Conservation (phyloP, 331 rosid species). For the Spiraea crenata region DNA sequence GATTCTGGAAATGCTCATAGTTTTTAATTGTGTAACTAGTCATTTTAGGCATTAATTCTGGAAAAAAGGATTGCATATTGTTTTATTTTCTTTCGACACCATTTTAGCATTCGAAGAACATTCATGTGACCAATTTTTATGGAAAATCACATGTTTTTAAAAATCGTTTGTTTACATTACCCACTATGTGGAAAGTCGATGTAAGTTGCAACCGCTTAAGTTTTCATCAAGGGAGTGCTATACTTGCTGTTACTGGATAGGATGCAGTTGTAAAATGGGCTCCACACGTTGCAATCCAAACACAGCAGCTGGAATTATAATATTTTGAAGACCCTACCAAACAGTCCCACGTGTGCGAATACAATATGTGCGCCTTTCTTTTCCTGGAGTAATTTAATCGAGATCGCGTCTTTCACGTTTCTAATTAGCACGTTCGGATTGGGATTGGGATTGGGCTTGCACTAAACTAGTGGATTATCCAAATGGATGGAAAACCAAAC, state of each 20-base stretch:
- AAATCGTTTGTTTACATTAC: no score
- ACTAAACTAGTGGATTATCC: constrained; percentile 2
- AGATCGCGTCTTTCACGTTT: constrained; percentile 1
- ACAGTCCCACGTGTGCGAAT: neutral
- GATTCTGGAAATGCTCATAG: constrained; percentile 31
- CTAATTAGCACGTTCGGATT: neutral
- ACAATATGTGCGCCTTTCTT: neutral
- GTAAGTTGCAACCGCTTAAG: no score
- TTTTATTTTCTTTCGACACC: no score
- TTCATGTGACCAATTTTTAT: neutral
- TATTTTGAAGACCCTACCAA: neutral
- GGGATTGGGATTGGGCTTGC: neutral
- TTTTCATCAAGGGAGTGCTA: no score
- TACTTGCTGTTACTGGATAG: no score
- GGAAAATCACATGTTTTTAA: neutral
- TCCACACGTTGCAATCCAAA: neutral
- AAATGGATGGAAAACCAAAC: neutral
- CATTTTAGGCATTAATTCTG: neutral
- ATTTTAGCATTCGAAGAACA: neutral
- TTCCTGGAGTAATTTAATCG: neutral
- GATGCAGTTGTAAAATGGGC: no score
- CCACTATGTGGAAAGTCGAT: no score
- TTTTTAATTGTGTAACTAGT: neutral
- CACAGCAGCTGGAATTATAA: neutral
- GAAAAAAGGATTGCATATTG: neutral